Evolutionary conservation across 345 rosid species (phyloP).

Genomic region (Stellera chamaejasme): DNA sequence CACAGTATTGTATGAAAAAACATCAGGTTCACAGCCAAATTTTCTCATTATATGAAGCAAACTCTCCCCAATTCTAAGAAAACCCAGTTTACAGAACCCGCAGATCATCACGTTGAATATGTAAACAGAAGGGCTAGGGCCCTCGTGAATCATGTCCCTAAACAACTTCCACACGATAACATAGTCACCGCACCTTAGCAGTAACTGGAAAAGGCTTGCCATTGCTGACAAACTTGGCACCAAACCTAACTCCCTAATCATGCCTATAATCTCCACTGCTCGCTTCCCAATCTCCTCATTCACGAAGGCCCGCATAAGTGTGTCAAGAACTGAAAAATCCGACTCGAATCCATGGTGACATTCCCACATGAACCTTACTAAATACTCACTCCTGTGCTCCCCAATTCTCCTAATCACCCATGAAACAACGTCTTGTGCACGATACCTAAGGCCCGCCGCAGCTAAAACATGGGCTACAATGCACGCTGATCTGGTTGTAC

Average conservation of each 20-base stretch:
- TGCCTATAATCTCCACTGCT: slow-evolving; percentile 34
- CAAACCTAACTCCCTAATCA: slow-evolving; percentile 46
- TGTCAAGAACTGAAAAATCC: slow-evolving; percentile 56
- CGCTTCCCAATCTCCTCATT: slow-evolving; percentile 30
- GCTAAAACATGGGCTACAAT: slow-evolving; percentile 46
- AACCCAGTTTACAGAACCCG: slow-evolving; percentile 55
- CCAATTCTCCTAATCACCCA: slow-evolving; percentile 53
- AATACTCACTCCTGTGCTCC: slow-evolving; percentile 26
- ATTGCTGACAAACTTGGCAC: slow-evolving; percentile 52
- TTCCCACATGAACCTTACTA: slow-evolving; percentile 58
- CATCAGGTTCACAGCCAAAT: slow-evolving; percentile 46
- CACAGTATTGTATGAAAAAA: slow-evolving; percentile 49
- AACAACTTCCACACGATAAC: slow-evolving; percentile 58
- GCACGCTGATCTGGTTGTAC: slow-evolving; percentile 32
- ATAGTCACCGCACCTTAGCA: slow-evolving; percentile 54
- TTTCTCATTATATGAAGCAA: slow-evolving; percentile 51
- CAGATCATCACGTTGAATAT: slow-evolving; percentile 40
- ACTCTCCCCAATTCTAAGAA: slow-evolving; percentile 37
- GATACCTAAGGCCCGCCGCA: slow-evolving; percentile 25
- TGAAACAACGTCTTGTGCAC: slow-evolving; percentile 59
- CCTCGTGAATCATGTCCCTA: slow-evolving; percentile 44
- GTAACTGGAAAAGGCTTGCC: slow-evolving; percentile 36
- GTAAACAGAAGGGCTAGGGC: slow-evolving; percentile 44
- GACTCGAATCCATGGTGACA: slow-evolving; percentile 42
- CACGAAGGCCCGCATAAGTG: slow-evolving; percentile 54